Conservation (phyloP, 768 basidiomycete genomes). For the Lactifluus piperatus region DNA sequence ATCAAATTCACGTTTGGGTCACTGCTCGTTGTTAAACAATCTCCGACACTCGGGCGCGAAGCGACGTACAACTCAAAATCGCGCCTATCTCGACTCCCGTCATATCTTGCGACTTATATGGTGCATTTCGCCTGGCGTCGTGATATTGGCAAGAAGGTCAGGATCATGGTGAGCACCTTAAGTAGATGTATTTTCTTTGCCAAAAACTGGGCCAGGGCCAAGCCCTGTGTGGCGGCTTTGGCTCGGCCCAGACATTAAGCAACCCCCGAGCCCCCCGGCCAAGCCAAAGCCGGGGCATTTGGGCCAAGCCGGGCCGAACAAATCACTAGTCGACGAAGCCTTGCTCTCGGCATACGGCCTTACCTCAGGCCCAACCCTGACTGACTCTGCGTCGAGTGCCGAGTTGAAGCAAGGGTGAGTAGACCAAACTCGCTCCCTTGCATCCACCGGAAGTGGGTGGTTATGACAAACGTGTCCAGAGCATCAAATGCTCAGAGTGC, state of each 20-base stretch:
- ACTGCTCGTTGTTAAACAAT: conserved; percentile 80
- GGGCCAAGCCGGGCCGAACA: too few relatives aligned
- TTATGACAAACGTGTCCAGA: conserved; percentile 33
- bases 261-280: too few relatives aligned
- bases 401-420: too few relatives aligned
- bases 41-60: conserved; percentile 67
- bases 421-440: not conserved
- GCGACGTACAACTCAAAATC: conserved; percentile 77
- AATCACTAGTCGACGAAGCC: too few relatives aligned
- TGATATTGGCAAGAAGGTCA: conserved; percentile 88
- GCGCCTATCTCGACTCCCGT: conserved; percentile 74
- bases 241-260: too few relatives aligned
- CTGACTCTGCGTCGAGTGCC: conserved; percentile 20
- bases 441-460: not conserved
- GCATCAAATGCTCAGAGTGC: conserved; percentile 77
- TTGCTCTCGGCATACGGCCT: conserved; percentile 39
- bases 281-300: too few relatives aligned
- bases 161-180: conserved; percentile 69
- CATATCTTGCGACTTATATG: conserved; percentile 86
- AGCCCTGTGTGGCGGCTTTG: too few relatives aligned
- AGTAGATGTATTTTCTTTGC: too few relatives aligned
- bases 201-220: too few relatives aligned
- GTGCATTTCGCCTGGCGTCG: conserved; percentile 92
- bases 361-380: conserved; percentile 29
- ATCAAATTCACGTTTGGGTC: too few relatives aligned